Evolutionary conservation across 805 yeast genomes (phyloP), one percentile per base, ranked within the genome.

Genomic region (Zygoascus ofunaensis): DNA sequence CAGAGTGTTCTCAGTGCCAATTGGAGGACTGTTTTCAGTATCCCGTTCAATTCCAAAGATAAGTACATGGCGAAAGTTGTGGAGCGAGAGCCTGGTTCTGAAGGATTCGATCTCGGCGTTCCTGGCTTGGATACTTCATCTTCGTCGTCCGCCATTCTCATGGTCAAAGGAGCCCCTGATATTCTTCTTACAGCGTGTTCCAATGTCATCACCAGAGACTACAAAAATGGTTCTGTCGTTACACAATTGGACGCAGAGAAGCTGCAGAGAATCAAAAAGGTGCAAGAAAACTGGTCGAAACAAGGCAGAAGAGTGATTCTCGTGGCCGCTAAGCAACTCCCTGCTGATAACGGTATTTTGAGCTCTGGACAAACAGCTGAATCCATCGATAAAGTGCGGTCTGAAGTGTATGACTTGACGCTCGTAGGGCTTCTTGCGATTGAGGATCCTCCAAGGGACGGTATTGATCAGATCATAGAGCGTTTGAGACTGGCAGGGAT

Each of bases 361-460:
- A 30, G 50, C 21, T 33, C 36, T 19, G 35, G 17, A 4, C 45
- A 43, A 20, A 41, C 39, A 23, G 48, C 44, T 3, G 49, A 44
- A 32, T 8, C 30, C 7, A 26, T 26, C 7, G 41, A 37, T 12
- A 18, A 24, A n/a, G 41, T 46, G 15, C 24, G 18, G 12, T 15
- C 15, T 15, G 22, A 37, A 12, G 37, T 46, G 24, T 23, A 43
- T 24, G 80, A 75, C 20, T 70, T 90, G 52, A 69, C 77, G 2
- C 86, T 89, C 57, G 73, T 83, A 54, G 98, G 97, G 14, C 65
- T 90, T 38, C 69, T 86, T 49, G 97, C 95, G 45, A 87, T 90
- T 94, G 85, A 83, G 54, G 98, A 90, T 65, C 98, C 97, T 8
- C 98, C 97, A 47, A 76, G 97, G 57, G 82, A 87, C 8, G 79